Percentiles rank a stretch among this genome's conserved stretches.
These are phyloP conservation scores for Theileria orientalis DNA, from an alignment of 169 alveolate species.

Conservation along the genomic window DNA sequence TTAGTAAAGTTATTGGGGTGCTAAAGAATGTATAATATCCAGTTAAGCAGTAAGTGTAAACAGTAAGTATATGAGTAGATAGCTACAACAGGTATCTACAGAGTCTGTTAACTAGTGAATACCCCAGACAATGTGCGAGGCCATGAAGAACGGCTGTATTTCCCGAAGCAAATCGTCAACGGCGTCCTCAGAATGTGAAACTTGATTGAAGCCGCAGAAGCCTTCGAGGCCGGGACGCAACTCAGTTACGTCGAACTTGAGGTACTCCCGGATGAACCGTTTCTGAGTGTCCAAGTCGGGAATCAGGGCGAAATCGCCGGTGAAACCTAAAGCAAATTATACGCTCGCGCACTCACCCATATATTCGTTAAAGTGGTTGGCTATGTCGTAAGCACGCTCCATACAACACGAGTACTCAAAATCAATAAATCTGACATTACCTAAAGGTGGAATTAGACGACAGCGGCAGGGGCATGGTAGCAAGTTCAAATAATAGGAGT, in stretches of 20 bases:
- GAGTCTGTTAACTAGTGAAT: neutral
- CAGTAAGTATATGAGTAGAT: too few relatives aligned
- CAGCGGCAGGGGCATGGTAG: neutral
- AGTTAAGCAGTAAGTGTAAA: too few relatives aligned
- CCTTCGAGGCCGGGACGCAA: constrained; percentile 9
- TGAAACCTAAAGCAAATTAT: constrained; percentile 32
- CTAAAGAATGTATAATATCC: too few relatives aligned
- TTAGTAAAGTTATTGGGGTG: too few relatives aligned
- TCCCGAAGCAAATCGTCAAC: constrained; percentile 53
- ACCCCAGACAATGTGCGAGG: constrained; percentile 73
- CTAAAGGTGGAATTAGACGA: too few relatives aligned
- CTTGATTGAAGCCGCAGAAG: neutral
- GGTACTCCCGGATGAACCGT: constrained; percentile 51
- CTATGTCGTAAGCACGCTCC: constrained; percentile 80
- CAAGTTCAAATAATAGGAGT: neutral
- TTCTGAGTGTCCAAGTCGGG: constrained; percentile 64
- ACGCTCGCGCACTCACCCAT: too few relatives aligned
- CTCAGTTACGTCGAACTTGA: constrained; percentile 9
- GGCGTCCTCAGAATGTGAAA: neutral
- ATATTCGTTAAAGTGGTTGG: constrained; percentile 74
- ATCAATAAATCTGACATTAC: constrained; percentile 61
- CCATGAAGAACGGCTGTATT: constrained; percentile 72
- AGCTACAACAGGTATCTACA: too few relatives aligned
- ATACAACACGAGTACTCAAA: constrained; percentile 75
- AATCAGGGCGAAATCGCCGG: constrained; percentile 57